Percentiles rank a stretch among this genome's conserved stretches.
Evolutionary conservation across 2,329 filamentous ascomycete genomes (phyloP).

Genomic region (Dactylellina sp.): DNA sequence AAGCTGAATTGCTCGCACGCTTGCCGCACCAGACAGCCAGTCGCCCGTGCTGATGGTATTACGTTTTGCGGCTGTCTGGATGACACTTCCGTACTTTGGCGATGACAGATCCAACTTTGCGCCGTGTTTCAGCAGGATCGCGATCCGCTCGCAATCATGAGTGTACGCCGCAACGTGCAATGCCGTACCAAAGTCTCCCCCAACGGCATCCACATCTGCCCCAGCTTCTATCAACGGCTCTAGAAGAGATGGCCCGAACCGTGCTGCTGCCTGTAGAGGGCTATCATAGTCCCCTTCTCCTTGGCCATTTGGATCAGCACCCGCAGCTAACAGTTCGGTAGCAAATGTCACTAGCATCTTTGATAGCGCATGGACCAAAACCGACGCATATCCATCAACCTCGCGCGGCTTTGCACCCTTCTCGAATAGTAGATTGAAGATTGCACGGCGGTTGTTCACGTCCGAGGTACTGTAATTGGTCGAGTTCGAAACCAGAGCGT

Average conservation of each 20-base stretch:
- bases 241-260: not conserved
- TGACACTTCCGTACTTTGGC: slow-evolving; percentile 31
- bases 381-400: not conserved
- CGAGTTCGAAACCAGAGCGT: slow-evolving; percentile 4
- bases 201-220: slow-evolving; percentile 37
- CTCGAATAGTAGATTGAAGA: slow-evolving; percentile 24
- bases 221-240: slow-evolving; percentile 33
- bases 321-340: slow-evolving; percentile 17
- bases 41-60: slow-evolving; percentile 6
- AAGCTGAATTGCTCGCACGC: slow-evolving; percentile 34
- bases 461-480: not conserved
- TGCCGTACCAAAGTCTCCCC: slow-evolving; percentile 27
- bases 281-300: slow-evolving; percentile 15
- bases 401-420: slow-evolving; percentile 21
- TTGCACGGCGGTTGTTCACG: slow-evolving; percentile 8
- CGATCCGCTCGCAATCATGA: slow-evolving; percentile 2
- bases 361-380: slow-evolving; percentile 1
- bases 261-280: slow-evolving; percentile 30
- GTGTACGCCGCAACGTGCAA: slow-evolving; percentile 29
- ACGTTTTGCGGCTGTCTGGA: slow-evolving; percentile 30
- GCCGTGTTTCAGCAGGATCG: slow-evolving; percentile 28
- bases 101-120: slow-evolving; percentile 23
- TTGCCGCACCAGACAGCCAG: slow-evolving; percentile 15
- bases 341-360: not conserved
- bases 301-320: slow-evolving; percentile 35